These are phyloP conservation scores for Inga oerstediana DNA, from an alignment of 306 rosid genomes.

Conservation along the genomic window DNA sequence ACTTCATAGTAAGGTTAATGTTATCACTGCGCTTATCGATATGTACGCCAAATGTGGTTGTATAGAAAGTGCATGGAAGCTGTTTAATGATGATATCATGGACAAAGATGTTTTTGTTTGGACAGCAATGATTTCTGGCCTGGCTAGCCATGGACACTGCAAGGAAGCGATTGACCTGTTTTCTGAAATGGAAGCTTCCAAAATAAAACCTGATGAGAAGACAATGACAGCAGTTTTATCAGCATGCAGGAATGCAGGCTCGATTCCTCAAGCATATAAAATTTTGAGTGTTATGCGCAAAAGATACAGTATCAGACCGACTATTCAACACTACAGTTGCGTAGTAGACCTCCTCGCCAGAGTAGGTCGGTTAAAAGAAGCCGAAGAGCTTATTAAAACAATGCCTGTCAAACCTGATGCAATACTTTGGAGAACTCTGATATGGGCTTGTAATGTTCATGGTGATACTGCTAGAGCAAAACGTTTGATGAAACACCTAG, in stretches of 20 bases:
- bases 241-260: conserved; percentile 51
- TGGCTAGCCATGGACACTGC: conserved; percentile 63
- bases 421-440: conserved; percentile 57
- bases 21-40: conserved; percentile 53
- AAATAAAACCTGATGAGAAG: conserved; percentile 52
- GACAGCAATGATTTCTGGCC: conserved; percentile 60
- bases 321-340: conserved; percentile 60
- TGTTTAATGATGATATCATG: conserved; percentile 36
- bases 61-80: conserved; percentile 44
- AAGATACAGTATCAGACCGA: conserved; percentile 45
- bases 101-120: conserved; percentile 51
- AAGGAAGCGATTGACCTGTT: conserved; percentile 52
- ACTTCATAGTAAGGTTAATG: conserved; percentile 27
- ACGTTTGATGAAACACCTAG: conserved; percentile 47
- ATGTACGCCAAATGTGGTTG: conserved; percentile 67
- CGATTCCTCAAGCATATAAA: conserved; percentile 39
- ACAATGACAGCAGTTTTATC: conserved; percentile 53
- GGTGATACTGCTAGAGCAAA: conserved; percentile 42
- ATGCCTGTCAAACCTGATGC: conserved; percentile 59
- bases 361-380: conserved; percentile 54
- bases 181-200: conserved; percentile 37
- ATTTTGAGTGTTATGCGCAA: conserved; percentile 37
- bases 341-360: conserved; percentile 62
- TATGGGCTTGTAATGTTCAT: conserved; percentile 56
- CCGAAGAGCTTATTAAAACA: conserved; percentile 46